Conservation (phyloP, 1,284 basidiomycete species). For the Xerocomus nothofagi region DNA sequence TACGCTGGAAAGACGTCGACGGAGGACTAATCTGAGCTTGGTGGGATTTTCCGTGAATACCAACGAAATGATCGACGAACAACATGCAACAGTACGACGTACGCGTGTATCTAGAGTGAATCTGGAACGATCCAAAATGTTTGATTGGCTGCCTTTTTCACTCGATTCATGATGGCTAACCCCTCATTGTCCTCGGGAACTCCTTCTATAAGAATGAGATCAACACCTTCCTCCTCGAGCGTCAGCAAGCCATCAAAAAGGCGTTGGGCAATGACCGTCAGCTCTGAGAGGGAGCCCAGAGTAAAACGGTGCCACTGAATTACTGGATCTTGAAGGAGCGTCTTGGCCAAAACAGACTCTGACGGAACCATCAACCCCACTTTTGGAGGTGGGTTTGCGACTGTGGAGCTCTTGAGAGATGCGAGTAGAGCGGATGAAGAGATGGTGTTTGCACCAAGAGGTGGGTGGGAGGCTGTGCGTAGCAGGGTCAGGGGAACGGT, state of each 20-base stretch:
- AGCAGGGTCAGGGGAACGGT: conserved; percentile 80
- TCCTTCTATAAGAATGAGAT: conserved; percentile 88
- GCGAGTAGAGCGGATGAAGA: conserved; percentile 41
- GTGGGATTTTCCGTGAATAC: background rate
- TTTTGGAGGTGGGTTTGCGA: conserved; percentile 36
- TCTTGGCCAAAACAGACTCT: conserved; percentile 55
- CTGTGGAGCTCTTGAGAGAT: conserved; percentile 36
- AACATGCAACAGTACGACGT: conserved; percentile 3
- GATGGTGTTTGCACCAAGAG: conserved; percentile 32
- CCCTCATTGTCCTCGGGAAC: conserved; percentile 83
- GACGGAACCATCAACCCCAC: conserved; percentile 72
- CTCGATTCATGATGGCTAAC: conserved; percentile 96
- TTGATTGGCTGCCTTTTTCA: conserved; percentile 88
- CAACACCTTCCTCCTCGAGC: conserved; percentile 75
- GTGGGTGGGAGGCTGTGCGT: conserved; percentile 48
- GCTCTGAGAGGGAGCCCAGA: conserved; percentile 64
- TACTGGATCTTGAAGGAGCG: conserved; percentile 38
- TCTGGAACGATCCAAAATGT: conserved; percentile 45
- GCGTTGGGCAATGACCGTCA: conserved; percentile 72
- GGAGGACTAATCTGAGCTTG: background rate
- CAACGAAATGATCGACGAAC: background rate
- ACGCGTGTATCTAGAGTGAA: conserved; percentile 27
- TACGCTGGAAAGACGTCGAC: background rate
- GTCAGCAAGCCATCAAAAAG: conserved; percentile 89
- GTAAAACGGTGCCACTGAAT: conserved; percentile 53